phyloP scores from a whole-genome alignment of 2,329 filamentous ascomycete species.

The Fusarium abutilonis region DNA sequence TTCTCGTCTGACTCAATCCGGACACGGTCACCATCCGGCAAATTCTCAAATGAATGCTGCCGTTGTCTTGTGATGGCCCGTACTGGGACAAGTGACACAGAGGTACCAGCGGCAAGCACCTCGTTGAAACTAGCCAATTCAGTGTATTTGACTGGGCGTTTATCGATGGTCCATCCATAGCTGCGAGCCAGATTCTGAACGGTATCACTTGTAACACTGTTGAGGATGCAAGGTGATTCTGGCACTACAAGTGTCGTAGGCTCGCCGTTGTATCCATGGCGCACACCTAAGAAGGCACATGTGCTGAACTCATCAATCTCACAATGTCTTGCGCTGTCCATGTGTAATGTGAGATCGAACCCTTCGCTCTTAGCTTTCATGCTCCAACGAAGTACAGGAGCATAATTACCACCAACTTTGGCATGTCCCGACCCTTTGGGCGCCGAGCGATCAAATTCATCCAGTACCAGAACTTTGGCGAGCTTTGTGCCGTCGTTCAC shows the following conservation, averaged over 20 bases:
- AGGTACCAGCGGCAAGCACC: constrained; percentile 90
- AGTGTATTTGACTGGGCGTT: constrained; percentile 70
- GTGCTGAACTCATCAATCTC: constrained; percentile 97
- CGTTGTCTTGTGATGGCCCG: constrained; percentile 74
- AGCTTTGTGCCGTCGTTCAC: constrained; percentile 94
- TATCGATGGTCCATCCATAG: constrained; percentile 86
- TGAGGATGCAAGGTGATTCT: constrained; percentile 86
- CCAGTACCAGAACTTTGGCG: constrained; percentile 84
- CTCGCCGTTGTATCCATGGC: constrained; percentile 60
- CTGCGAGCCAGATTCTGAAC: constrained; percentile 77
- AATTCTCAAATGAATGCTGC: no score
- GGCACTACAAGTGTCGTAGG: constrained; percentile 80
- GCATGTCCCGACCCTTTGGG: constrained; percentile 88
- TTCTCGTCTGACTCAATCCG: no score
- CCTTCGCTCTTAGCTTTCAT: constrained; percentile 80
- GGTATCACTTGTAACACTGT: constrained; percentile 83
- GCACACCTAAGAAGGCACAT: constrained; percentile 86
- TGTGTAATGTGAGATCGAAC: constrained; percentile 89
- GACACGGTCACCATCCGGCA: no score
- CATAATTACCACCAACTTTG: constrained; percentile 97
- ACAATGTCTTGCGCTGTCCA: constrained; percentile 83
- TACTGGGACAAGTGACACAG: constrained; percentile 89
- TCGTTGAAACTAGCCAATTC: constrained; percentile 69
- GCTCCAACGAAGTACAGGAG: constrained; percentile 86
- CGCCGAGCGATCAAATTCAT: constrained; percentile 91